Conservation (phyloP, 176 grass and related monocot species). For the Stipa capillata region DNA sequence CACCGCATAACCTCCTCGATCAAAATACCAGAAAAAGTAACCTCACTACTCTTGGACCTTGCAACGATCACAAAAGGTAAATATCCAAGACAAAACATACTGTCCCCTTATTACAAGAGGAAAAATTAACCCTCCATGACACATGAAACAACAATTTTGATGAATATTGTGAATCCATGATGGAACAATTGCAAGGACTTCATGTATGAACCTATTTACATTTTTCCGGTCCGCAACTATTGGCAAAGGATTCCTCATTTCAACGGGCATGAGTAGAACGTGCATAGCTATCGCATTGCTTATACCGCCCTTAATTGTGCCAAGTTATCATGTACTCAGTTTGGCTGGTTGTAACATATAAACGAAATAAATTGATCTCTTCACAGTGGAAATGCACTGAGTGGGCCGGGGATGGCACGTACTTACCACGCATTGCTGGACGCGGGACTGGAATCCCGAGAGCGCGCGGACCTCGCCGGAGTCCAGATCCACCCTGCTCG, state of each 20-base stretch:
- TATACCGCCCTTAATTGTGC: not conserved
- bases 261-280: not conserved
- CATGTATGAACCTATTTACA: not conserved
- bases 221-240: not conserved
- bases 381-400: not conserved
- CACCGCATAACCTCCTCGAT: not conserved
- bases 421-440: conserved; percentile 87
- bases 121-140: not conserved
- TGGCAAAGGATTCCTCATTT: too few relatives aligned
- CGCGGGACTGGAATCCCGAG: conserved; percentile 62
- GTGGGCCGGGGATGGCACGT: too few relatives aligned
- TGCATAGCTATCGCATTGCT: not conserved
- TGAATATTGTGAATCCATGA: not conserved
- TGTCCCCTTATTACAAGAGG: not conserved
- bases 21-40: not conserved
- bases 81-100: not conserved
- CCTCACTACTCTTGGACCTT: not conserved
- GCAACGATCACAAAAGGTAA: not conserved
- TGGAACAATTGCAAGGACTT: not conserved
- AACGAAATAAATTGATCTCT: not conserved
- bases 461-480: conserved; percentile 49
- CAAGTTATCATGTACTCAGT: not conserved
- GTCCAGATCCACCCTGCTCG: conserved; percentile 37
- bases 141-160: not conserved
- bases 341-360: not conserved